Conservation (phyloP, 2,329 filamentous ascomycete species). For the Penicillium sp. region DNA sequence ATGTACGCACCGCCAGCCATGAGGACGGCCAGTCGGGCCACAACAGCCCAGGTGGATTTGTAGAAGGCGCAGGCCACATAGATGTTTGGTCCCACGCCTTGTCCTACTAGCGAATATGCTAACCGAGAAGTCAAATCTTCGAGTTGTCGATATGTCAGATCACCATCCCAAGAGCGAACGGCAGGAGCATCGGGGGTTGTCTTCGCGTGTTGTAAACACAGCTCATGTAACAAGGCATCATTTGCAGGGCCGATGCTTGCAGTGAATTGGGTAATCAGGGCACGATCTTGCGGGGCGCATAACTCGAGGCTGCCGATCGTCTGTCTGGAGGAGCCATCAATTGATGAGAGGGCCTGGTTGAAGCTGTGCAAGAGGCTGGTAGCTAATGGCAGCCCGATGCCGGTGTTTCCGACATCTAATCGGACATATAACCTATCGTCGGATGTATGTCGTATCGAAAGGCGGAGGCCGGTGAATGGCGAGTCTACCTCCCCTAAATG, state of each 20-base stretch:
- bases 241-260: constrained; percentile 1
- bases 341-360: constrained; percentile 7
- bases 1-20: constrained; percentile 50
- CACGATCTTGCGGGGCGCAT: constrained; percentile 10
- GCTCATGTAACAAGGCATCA: constrained; percentile 13
- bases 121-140: constrained; percentile 7
- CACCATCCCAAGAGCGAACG: constrained; percentile 16
- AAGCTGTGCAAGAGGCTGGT: constrained; percentile 12
- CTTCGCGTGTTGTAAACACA: constrained; percentile 10
- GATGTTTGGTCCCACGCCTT: constrained; percentile 12
- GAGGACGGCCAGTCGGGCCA: constrained; percentile 16
- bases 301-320: constrained; percentile 8
- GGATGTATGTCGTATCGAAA: constrained; percentile 6
- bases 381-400: constrained; percentile 7
- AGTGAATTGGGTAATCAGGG: constrained; percentile 9
- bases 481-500: not conserved
- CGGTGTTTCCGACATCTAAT: constrained; percentile 3
- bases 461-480: not conserved
- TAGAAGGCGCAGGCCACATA: constrained; percentile 16
- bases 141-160: constrained; percentile 15
- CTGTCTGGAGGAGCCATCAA: constrained; percentile 1
- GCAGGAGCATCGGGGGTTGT: constrained; percentile 12
- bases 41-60: constrained; percentile 19
- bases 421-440: constrained; percentile 5
- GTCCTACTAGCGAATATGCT: constrained; percentile 11